Evolutionary conservation across 1,284 basidiomycete species (phyloP), one percentile per base, ranked within the genome.

Genomic region (Hypsizygus ulmarius): DNA sequence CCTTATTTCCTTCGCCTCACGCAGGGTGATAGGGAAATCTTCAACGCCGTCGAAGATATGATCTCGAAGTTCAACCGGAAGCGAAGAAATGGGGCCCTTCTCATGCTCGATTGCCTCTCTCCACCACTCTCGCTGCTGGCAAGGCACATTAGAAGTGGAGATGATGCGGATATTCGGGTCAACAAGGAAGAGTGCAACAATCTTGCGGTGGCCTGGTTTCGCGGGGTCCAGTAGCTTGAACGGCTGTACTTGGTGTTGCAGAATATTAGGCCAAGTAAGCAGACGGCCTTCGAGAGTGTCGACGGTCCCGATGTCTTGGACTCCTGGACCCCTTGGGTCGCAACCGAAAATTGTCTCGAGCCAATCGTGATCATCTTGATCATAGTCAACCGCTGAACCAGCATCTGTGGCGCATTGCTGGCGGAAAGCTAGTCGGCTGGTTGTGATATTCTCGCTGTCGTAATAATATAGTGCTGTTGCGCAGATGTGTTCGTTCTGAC

Each of bases 401-500:
- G 36, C 28, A 0, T 57, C 43, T 0, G 47, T 40, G 11, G 48
- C 15, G 5, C 19, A 53, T 12, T 42, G 55, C 43, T 59, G 61
- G 1, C 66, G 60, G 51, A 69, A 69, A 0, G 58, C 49, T 3
- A 67, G 55, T 1, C 45, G 27, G 35, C 54, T 59, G 2, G 53
- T 12, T 0, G 61, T 59, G 48, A 67, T 62, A 50, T 68, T 68
- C 3, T 55, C 52, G 33, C 46, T 56, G 21, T 54, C 55, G 38
- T 64, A 63, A 40, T 64, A 65, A 39, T 71, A 74, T 12, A 73
- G 62, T 1, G 66, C 70, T 1, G 67, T 68, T 11, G 69, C 65
- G 14, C 68, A 68, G 43, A 77, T 77, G 37, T 62, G 56, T 51
- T 71, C 72, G 52, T 73, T 77, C 55, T 60, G 21, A 7, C 39